Evolutionary conservation across 2,329 filamentous ascomycete species (phyloP).

Genomic region (Aspergillus sp.): DNA sequence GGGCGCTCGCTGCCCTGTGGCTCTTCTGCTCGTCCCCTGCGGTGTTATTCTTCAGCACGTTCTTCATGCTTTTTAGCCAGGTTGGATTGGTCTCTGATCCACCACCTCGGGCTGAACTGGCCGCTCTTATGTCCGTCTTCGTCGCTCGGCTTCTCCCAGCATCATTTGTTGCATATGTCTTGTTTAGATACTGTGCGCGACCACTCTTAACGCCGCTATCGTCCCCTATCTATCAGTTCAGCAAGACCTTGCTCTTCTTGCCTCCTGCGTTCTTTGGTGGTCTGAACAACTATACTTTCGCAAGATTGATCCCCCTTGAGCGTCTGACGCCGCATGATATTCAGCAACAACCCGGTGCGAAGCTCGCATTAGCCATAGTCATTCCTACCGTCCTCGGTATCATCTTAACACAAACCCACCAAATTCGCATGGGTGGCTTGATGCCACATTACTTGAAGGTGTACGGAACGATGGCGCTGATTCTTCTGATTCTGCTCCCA

Average conservation of each 20-base stretch:
- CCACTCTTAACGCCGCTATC: conserved; percentile 72
- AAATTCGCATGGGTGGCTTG: conserved; percentile 80
- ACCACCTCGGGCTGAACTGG: conserved; percentile 66
- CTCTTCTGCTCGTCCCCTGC: conserved; percentile 77
- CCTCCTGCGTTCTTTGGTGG: conserved; percentile 88
- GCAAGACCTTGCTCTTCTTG: conserved; percentile 88
- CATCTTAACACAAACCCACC: conserved; percentile 74
- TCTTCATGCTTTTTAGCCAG: conserved; percentile 82
- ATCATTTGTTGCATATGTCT: conserved; percentile 80
- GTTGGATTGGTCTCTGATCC: conserved; percentile 88
- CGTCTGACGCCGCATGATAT: conserved; percentile 90
- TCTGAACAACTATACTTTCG: conserved; percentile 92
- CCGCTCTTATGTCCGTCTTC: conserved; percentile 72
- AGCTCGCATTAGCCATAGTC: conserved; percentile 76
- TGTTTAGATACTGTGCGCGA: conserved; percentile 78
- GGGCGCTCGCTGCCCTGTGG: conserved; percentile 74
- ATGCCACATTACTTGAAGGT: conserved; percentile 75
- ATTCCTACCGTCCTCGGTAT: conserved; percentile 69
- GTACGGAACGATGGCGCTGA: conserved; percentile 66
- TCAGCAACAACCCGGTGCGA: conserved; percentile 82
- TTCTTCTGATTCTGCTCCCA: conserved; percentile 68
- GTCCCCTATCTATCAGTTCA: conserved; percentile 61
- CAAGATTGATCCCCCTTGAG: conserved; percentile 81
- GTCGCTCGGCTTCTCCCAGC: conserved; percentile 83
- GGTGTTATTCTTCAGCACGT: conserved; percentile 82